These are phyloP conservation scores for Dipodascopsis uninucleata DNA, from an alignment of 805 yeast species.

Conservation along the genomic window DNA sequence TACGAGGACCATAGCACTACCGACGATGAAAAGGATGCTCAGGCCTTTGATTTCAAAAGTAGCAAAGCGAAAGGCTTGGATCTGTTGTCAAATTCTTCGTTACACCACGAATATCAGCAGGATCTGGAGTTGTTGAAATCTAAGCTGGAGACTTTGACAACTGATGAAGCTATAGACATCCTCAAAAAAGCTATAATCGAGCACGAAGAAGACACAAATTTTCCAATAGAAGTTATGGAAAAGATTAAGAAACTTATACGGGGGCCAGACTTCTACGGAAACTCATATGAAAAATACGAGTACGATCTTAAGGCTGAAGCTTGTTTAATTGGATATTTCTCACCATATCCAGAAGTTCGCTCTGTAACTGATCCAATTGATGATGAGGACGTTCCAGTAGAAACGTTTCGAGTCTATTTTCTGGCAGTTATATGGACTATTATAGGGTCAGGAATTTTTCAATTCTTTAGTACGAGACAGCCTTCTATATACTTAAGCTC, in stretches of 20 bases:
- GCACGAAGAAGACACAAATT: constrained; percentile 49
- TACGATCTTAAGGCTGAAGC: constrained; percentile 16
- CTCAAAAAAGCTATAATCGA: constrained; percentile 41
- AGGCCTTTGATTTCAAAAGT: too few relatives aligned
- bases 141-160: constrained; percentile 13
- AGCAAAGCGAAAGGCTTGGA: too few relatives aligned
- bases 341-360: constrained; percentile 62
- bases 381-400: constrained; percentile 48
- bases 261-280: constrained; percentile 30
- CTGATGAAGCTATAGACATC: constrained; percentile 42
- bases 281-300: constrained; percentile 11
- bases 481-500: constrained; percentile 52
- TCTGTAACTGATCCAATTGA: constrained; percentile 60
- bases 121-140: too few relatives aligned
- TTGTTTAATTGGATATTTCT: constrained; percentile 13
- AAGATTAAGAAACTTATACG: constrained; percentile 36
- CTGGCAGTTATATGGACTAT: constrained; percentile 36
- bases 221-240: constrained; percentile 41
- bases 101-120: too few relatives aligned
- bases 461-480: constrained; percentile 52
- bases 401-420: constrained; percentile 54
- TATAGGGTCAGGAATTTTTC: constrained; percentile 26
- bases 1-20: too few relatives aligned
- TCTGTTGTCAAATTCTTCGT: too few relatives aligned
- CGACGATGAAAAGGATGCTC: too few relatives aligned